Evolutionary conservation across 306 rosid genomes (phyloP).

Genomic region (Begonia fuchsioides): DNA sequence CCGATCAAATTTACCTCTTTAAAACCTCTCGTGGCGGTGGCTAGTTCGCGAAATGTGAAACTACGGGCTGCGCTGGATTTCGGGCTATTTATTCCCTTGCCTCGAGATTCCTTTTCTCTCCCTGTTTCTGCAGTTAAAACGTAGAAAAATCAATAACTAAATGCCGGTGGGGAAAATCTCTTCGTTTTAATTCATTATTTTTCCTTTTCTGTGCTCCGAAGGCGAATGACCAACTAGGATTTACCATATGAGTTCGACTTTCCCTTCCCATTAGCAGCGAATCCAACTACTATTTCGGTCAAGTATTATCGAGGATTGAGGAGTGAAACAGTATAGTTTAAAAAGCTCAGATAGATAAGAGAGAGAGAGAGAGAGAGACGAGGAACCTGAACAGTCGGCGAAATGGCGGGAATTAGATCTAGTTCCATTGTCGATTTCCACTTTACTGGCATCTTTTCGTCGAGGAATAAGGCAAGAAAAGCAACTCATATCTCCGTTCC

Average conservation of each 20-base stretch:
- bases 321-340: too few species aligned
- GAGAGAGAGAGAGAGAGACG: not conserved
- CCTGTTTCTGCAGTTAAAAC: slow-evolving; percentile 22
- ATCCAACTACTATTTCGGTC: not conserved
- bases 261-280: slow-evolving; percentile 30
- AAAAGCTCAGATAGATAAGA: not conserved
- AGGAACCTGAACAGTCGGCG: slow-evolving; percentile 15
- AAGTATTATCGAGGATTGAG: too few species aligned
- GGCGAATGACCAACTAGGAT: not conserved
- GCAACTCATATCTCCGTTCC: slow-evolving; percentile 28
- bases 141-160: slow-evolving; percentile 2
- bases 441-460: slow-evolving; percentile 29
- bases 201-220: too few species aligned
- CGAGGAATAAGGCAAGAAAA: slow-evolving; percentile 29
- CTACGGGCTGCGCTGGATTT: slow-evolving; percentile 30
- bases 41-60: slow-evolving; percentile 69
- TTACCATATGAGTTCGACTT: slow-evolving; percentile 9
- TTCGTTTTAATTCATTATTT: too few species aligned
- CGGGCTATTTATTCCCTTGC: slow-evolving; percentile 8
- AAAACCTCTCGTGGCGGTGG: slow-evolving; percentile 59
- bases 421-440: slow-evolving; percentile 25
- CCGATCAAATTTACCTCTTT: slow-evolving; percentile 67
- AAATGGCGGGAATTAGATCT: slow-evolving; percentile 11
- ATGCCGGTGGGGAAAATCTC: not conserved
- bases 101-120: slow-evolving; percentile 16